Percentiles rank a stretch among this genome's conserved stretches.
phyloP scores from a whole-genome alignment of 495 filamentous ascomycete genomes.

The Tuber microsphaerosporum region DNA sequence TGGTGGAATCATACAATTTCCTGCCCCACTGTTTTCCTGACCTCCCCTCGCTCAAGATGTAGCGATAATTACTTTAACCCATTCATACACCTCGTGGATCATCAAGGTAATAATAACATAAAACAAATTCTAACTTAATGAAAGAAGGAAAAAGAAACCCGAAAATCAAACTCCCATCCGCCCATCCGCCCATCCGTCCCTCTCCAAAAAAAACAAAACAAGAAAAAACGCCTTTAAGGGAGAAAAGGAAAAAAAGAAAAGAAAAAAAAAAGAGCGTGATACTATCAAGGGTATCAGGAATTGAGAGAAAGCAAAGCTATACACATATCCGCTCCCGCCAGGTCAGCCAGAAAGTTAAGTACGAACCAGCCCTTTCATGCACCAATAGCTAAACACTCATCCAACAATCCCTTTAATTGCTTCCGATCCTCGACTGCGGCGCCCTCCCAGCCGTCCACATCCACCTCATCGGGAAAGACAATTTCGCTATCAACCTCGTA shows the following conservation, averaged over 20 bases:
- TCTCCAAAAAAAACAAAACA: not conserved
- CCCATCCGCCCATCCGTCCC: not conserved
- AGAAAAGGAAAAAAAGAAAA: not conserved
- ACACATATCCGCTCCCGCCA: not conserved
- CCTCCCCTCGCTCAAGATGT: not conserved
- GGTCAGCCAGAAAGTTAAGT: not conserved
- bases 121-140: constrained; percentile 7
- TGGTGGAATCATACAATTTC: not conserved
- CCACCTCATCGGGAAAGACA: constrained; percentile 57
- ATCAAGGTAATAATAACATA: not conserved
- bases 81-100: not conserved
- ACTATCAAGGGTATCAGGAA: not conserved
- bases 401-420: constrained; percentile 62
- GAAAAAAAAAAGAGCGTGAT: not conserved
- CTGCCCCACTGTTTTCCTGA: not conserved
- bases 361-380: constrained; percentile 1
- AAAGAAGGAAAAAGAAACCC: not conserved
- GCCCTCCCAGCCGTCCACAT: constrained; percentile 67
- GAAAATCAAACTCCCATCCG: constrained; percentile 3
- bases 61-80: not conserved
- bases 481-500: constrained; percentile 36
- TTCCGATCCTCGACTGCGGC: constrained; percentile 54
- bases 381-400: constrained; percentile 45
- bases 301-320: not conserved
- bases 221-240: constrained; percentile 2